Percentiles rank a stretch among this genome's conserved stretches.
These are phyloP conservation scores for Sanghuangporus sanghuang DNA, from an alignment of 1,284 basidiomycete genomes.

Conservation along the genomic window DNA sequence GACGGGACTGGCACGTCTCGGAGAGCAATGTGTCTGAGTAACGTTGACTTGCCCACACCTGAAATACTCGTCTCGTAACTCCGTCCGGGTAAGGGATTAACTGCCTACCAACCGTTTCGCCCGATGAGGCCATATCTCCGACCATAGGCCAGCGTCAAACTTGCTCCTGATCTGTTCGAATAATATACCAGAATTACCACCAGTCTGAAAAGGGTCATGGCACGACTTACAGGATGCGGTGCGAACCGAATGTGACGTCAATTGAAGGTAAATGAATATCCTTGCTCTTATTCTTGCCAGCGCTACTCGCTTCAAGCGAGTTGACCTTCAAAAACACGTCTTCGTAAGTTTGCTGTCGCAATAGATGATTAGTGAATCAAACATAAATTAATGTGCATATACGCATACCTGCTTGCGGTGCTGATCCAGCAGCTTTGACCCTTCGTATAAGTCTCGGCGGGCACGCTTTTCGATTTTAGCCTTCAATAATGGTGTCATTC, in stretches of 20 bases:
- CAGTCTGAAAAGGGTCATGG: constrained; percentile 21
- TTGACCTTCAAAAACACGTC: constrained; percentile 99
- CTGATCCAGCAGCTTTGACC: constrained; percentile 91
- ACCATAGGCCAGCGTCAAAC: constrained; percentile 85
- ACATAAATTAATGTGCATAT: constrained; percentile 6
- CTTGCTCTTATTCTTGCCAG: constrained; percentile 91
- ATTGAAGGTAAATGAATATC: constrained; percentile 95
- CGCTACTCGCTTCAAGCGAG: constrained; percentile 78
- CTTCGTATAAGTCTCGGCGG: constrained; percentile 88
- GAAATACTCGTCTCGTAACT: not conserved
- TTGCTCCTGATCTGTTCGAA: constrained; percentile 63
- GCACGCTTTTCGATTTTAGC: constrained; percentile 97
- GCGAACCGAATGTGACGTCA: constrained; percentile 92
- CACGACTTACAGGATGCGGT: constrained; percentile 81
- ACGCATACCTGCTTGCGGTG: constrained; percentile 77
- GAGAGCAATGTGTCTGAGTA: constrained; percentile 94
- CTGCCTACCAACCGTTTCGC: constrained; percentile 53
- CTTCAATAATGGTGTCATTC: constrained; percentile 29
- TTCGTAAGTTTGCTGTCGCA: constrained; percentile 83
- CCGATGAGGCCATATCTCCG: constrained; percentile 85
- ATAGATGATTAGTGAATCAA: constrained; percentile 2
- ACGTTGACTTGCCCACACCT: constrained; percentile 97
- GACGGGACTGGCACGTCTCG: constrained; percentile 91
- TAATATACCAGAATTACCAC: constrained; percentile 10
- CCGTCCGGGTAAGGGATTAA: not conserved